Evolutionary conservation across 495 filamentous ascomycete genomes (phyloP).

Genomic region (Penicillium longicatenatum): DNA sequence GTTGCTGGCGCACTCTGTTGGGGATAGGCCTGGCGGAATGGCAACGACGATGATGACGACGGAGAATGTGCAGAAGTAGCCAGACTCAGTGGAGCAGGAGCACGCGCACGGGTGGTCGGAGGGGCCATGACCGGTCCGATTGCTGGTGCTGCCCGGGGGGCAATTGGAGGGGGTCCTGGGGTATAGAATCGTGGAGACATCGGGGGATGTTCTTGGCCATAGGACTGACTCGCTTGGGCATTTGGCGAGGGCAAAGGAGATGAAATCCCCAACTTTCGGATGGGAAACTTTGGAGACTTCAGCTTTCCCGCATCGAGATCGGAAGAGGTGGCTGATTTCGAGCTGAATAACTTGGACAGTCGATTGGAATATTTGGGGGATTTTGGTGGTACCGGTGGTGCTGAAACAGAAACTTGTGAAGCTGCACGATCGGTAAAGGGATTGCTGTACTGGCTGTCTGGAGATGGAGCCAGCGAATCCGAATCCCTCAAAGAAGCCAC

Average conservation of each 20-base stretch:
- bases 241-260: slow-evolving; percentile 58
- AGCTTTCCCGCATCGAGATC: slow-evolving; percentile 52
- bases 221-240: slow-evolving; percentile 36
- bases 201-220: slow-evolving; percentile 53
- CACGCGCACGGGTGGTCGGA: slow-evolving; percentile 23
- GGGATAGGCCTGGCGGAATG: slow-evolving; percentile 57
- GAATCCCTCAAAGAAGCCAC: slow-evolving; percentile 19
- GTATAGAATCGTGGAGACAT: slow-evolving; percentile 60
- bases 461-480: slow-evolving; percentile 33
- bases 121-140: slow-evolving; percentile 20
- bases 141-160: slow-evolving; percentile 23
- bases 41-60: slow-evolving; percentile 44
- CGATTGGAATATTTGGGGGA: slow-evolving; percentile 35
- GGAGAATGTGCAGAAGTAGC: slow-evolving; percentile 21
- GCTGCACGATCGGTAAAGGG: slow-evolving; percentile 40
- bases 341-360: slow-evolving; percentile 53
- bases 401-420: slow-evolving; percentile 16
- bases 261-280: slow-evolving; percentile 59
- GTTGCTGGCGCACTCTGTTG: slow-evolving; percentile 61
- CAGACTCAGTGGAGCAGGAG: slow-evolving; percentile 42
- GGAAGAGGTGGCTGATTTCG: slow-evolving; percentile 51
- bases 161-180: slow-evolving; percentile 55
- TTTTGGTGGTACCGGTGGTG: slow-evolving; percentile 22
- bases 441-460: slow-evolving; percentile 39
- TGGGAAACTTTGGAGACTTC: slow-evolving; percentile 51